Evolutionary conservation across 2,329 filamentous ascomycete species (phyloP).

Genomic region (Sphaceloma murrayae): DNA sequence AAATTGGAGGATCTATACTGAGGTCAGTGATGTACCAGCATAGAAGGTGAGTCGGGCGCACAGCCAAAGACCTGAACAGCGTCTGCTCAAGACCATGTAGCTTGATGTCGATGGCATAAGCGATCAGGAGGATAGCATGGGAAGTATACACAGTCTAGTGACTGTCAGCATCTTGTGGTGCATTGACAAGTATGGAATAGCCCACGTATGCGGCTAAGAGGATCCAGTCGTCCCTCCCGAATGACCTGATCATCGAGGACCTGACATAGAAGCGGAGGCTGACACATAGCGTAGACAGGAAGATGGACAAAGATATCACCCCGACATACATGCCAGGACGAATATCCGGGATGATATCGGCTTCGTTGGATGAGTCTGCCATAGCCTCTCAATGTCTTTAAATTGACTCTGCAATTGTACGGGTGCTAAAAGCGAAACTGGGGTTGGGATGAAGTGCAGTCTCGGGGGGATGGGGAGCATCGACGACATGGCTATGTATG

Average conservation of each 20-base stretch:
- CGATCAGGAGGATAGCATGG: conserved; percentile 1
- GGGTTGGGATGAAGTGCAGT: too few species aligned
- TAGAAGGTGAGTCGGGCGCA: neutral
- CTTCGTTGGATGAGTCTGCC: neutral
- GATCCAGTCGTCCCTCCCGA: conserved; percentile 37
- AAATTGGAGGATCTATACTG: conserved; percentile 8
- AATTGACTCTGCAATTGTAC: too few species aligned
- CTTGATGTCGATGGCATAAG: conserved; percentile 2
- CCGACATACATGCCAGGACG: conserved; percentile 10
- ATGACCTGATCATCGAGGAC: conserved; percentile 31
- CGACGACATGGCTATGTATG: too few species aligned
- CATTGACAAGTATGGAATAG: neutral
- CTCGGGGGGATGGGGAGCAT: too few species aligned
- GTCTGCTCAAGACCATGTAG: neutral
- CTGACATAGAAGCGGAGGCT: conserved; percentile 32
- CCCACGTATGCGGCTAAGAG: conserved; percentile 34
- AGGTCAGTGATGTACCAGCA: neutral
- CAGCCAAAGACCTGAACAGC: neutral
- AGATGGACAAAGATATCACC: neutral
- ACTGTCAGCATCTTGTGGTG: neutral
- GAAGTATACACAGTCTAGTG: neutral
- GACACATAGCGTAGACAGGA: conserved; percentile 8
- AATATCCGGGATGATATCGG: neutral
- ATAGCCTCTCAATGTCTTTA: too few species aligned
- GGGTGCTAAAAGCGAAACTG: too few species aligned